These are phyloP conservation scores for Rhizomucor miehei DNA, from an alignment of 371 early-diverging fungal genomes.

Conservation along the genomic window DNA sequence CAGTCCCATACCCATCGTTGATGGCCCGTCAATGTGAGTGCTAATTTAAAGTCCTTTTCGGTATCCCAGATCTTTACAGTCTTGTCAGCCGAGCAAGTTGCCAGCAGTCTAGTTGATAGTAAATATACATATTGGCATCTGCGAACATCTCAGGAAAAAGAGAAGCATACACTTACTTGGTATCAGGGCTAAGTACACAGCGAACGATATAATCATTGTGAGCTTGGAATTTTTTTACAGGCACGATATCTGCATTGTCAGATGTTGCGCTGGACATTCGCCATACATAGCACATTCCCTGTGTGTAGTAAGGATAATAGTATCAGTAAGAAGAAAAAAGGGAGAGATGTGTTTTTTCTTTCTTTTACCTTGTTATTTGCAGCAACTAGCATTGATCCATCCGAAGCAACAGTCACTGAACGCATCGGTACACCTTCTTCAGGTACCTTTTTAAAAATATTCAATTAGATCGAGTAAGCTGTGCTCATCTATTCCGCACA, in stretches of 20 bases:
- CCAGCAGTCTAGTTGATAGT: constrained; percentile 53
- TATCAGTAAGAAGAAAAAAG: no score
- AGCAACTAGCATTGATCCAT: constrained; percentile 86
- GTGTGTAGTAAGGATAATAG: background rate
- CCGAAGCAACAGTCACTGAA: constrained; percentile 88
- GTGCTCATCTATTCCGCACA: constrained; percentile 7
- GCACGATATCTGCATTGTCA: constrained; percentile 66
- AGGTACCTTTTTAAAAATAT: constrained; percentile 62
- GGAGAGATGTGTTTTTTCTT: no score
- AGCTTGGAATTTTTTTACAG: constrained; percentile 70
- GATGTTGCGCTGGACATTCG: constrained; percentile 58
- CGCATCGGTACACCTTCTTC: constrained; percentile 88
- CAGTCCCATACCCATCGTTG: constrained; percentile 95
- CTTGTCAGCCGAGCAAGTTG: constrained; percentile 88
- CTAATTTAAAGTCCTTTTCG: constrained; percentile 62
- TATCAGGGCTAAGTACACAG: constrained; percentile 83
- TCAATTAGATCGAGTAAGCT: no score
- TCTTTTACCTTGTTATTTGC: constrained; percentile 80
- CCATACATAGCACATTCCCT: constrained; percentile 88
- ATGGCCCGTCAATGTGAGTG: constrained; percentile 79
- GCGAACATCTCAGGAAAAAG: no score
- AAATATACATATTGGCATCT: background rate
- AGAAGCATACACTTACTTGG: constrained; percentile 46
- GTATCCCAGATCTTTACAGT: constrained; percentile 76
- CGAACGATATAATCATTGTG: constrained; percentile 82